phyloP scores from a whole-genome alignment of 2,329 filamentous ascomycete genomes.

The Pestalotiopsis sp. region DNA sequence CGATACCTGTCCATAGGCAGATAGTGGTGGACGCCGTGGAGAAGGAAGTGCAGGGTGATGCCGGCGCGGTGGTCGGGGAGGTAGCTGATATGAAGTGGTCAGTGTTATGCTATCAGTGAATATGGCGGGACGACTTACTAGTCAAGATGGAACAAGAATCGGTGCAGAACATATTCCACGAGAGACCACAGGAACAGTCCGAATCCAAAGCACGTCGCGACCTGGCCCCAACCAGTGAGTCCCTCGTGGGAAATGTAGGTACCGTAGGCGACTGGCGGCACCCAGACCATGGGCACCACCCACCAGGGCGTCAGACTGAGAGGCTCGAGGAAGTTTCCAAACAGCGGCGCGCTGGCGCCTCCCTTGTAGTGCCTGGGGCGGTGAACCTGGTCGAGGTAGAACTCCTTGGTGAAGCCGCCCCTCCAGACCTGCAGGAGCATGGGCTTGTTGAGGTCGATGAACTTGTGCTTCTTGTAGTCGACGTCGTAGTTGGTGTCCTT shows the following conservation, averaged over 20 bases:
- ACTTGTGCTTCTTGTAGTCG: constrained; percentile 92
- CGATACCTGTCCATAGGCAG: constrained; percentile 98
- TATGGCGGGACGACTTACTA: constrained; percentile 58
- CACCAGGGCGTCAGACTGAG: constrained; percentile 94
- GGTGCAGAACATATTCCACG: constrained; percentile 85
- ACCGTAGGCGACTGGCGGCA: constrained; percentile 78
- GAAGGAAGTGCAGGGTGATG: constrained; percentile 85
- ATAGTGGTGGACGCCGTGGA: constrained; percentile 97
- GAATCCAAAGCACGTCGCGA: constrained; percentile 65
- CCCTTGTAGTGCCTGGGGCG: constrained; percentile 95
- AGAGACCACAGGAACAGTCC: constrained; percentile 86
- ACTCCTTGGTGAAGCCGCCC: constrained; percentile 89
- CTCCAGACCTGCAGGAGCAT: constrained; percentile 87
- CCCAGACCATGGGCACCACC: constrained; percentile 81
- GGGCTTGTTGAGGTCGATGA: constrained; percentile 84
- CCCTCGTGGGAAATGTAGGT: constrained; percentile 66
- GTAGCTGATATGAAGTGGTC: constrained; percentile 54
- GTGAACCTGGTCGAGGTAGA: constrained; percentile 96
- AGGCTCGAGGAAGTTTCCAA: constrained; percentile 99
- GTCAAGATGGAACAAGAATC: constrained; percentile 93
- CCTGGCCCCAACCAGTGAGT: constrained; percentile 49
- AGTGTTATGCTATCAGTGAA: constrained; percentile 22
- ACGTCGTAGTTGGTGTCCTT: constrained; percentile 76
- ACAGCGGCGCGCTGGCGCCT: constrained; percentile 87
- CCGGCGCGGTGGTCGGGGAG: constrained; percentile 91